phyloP scores from a whole-genome alignment of 441 rosid species.

The Syzygium malaccense region DNA sequence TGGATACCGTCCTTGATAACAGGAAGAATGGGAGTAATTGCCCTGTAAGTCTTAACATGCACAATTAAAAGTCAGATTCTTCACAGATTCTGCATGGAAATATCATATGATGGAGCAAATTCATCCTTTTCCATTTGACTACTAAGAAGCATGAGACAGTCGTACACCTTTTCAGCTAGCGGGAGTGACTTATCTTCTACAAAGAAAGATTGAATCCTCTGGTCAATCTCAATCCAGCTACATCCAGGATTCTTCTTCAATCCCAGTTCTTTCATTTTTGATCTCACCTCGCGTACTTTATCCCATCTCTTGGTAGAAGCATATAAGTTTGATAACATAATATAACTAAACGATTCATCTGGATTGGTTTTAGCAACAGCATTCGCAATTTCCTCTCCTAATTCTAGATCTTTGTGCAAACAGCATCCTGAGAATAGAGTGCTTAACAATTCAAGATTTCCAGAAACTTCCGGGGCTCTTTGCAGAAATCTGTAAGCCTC shows the following conservation, averaged over 20 bases:
- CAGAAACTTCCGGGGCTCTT: constrained; percentile 20
- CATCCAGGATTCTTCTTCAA: constrained; percentile 62
- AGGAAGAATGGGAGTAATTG: background rate
- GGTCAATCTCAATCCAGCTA: constrained; percentile 66
- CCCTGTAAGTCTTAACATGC: background rate
- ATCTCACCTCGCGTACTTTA: constrained; percentile 39
- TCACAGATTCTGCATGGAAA: background rate
- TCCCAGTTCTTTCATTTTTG: constrained; percentile 49
- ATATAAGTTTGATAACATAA: constrained; percentile 38
- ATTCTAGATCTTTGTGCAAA: constrained; percentile 27
- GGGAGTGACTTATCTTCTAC: constrained; percentile 26
- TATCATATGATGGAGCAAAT: background rate
- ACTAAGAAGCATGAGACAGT: constrained; percentile 28
- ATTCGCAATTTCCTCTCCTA: constrained; percentile 41
- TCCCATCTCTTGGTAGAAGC: constrained; percentile 58
- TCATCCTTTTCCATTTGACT: constrained; percentile 33
- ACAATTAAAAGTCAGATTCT: background rate
- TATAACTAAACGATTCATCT: constrained; percentile 34
- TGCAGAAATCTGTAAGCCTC: constrained; percentile 50
- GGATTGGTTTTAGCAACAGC: constrained; percentile 30
- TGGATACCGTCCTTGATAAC: background rate
- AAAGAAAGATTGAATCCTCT: constrained; percentile 31
- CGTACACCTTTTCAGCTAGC: constrained; percentile 12
- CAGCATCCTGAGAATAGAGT: constrained; percentile 47
- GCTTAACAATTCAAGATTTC: constrained; percentile 38